Percentiles rank a stretch among this genome's conserved stretches.
phyloP scores from a whole-genome alignment of 192 early-diverging fungal species.

The Chytriomyces sp. region DNA sequence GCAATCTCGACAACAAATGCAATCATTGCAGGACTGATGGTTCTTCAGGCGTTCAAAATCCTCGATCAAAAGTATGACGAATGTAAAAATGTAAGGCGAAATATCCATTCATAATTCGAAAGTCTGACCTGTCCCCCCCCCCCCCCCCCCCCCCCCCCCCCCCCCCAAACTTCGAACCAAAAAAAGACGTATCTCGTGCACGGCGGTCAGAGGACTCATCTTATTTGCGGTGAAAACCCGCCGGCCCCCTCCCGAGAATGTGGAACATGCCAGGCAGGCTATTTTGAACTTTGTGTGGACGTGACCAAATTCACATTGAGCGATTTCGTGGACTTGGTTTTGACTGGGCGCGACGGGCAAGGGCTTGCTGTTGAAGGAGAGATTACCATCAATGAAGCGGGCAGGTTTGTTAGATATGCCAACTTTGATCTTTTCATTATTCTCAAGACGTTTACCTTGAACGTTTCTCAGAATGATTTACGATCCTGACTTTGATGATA shows the following conservation, averaged over 20 bases:
- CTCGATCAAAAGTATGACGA: slow-evolving; percentile 52
- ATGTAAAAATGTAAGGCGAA: slow-evolving; percentile 57
- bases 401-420: slow-evolving; percentile 49
- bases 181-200: slow-evolving; percentile 55
- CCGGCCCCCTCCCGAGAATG: slow-evolving; percentile 78
- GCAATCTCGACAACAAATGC: slow-evolving; percentile 99
- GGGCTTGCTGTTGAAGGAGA: slow-evolving; percentile 73
- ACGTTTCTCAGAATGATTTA: slow-evolving; percentile 69
- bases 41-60: slow-evolving; percentile 83
- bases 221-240: slow-evolving; percentile 67
- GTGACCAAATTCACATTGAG: slow-evolving; percentile 65
- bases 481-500: slow-evolving; percentile 90
- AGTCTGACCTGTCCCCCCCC: background rate
- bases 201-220: slow-evolving; percentile 63
- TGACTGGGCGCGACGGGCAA: slow-evolving; percentile 44
- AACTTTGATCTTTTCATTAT: background rate
- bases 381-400: slow-evolving; percentile 70
- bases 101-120: background rate
- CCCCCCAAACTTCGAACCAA: slow-evolving; percentile 23
- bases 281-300: slow-evolving; percentile 68
- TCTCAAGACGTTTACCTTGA: background rate
- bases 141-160: background rate
- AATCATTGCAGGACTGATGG: slow-evolving; percentile 92
- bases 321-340: slow-evolving; percentile 65
- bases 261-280: slow-evolving; percentile 72